These are phyloP conservation scores for Cladophialophora psammophila DNA, from an alignment of 2,329 filamentous ascomycete species.

Conservation along the genomic window DNA sequence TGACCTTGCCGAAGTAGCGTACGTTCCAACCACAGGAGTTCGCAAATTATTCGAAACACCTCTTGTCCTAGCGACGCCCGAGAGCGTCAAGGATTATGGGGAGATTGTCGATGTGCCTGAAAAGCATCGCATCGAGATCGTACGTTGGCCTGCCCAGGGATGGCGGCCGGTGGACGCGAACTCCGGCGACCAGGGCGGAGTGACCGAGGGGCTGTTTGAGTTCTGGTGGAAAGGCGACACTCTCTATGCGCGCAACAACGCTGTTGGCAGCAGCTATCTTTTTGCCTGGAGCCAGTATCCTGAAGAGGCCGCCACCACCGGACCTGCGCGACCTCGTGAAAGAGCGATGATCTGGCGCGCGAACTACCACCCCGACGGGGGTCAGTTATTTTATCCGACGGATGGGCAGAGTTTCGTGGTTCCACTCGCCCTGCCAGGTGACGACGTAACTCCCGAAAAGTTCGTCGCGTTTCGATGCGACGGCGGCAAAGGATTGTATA, in stretches of 20 bases:
- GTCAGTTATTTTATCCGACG: constrained; percentile 28
- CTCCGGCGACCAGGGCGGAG: constrained; percentile 28
- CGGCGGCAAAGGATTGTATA: constrained; percentile 28
- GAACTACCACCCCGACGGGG: constrained; percentile 30
- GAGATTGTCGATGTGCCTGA: constrained; percentile 26
- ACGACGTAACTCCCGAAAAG: constrained; percentile 29
- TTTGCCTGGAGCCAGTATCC: constrained; percentile 31
- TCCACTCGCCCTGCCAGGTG: constrained; percentile 25
- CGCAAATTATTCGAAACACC: constrained; percentile 23
- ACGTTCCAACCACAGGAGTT: constrained; percentile 26
- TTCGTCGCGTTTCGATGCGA: constrained; percentile 26
- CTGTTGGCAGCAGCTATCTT: constrained; percentile 27
- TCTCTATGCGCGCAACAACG: constrained; percentile 30
- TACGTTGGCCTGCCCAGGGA: constrained; percentile 27
- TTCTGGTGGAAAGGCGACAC: constrained; percentile 34
- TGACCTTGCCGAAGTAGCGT: constrained; percentile 25
- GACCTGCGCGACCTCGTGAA: constrained; percentile 18
- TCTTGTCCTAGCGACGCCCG: constrained; percentile 21
- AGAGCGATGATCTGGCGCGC: constrained; percentile 28
- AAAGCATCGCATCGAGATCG: constrained; percentile 26
- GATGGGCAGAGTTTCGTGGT: constrained; percentile 26
- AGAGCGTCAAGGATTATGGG: constrained; percentile 27
- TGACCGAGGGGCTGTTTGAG: constrained; percentile 28
- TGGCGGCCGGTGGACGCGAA: constrained; percentile 27
- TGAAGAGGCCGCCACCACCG: constrained; percentile 15